Evolutionary conservation across 345 rosid species (phyloP), one percentile per base, ranked within the genome.

Genomic region (Adansonia digitata): DNA sequence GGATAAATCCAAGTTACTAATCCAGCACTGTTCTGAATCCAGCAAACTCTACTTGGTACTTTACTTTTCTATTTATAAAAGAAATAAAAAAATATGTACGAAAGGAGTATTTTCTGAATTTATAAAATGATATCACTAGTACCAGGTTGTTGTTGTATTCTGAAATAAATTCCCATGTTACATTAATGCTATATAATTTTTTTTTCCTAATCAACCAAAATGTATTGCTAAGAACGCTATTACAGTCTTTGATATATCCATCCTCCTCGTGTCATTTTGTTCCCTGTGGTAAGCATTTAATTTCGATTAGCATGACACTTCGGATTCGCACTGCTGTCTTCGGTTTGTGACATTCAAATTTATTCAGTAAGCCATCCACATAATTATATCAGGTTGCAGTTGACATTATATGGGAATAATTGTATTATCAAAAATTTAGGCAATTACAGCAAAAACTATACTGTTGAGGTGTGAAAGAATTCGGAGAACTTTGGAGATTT

Each of bases 1-100:
- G 22, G 84, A 84, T 22, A 79, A 67, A 67, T 81, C 86, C 48
- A 77, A 75, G 40, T 78, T 69, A 48, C 77, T 86, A 29, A 73
- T 86, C 75, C 87, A 75, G 69, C 74, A 69, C 39, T 84, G 89
- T 51, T 77, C 82, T 10, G 84, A 82, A 43, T 75, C 81, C 49
- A 86, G 89, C 59, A 82, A 81, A 79, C 81, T 86, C 63, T 84
- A 84, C 1, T 13, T 43, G 15, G 11, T 24, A 2, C 14, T 8
- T 37, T 10, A 10, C 35, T 8, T 34, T 56, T 56, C 24, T 73
- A 18, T 59, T 57, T 40, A 52, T 13, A 37, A 31, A 49, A 69
- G 57, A 69, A 69, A 4, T 49, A 69, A 49, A 69, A 69, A 49
- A 69, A 51, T 13, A 69, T 18, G 13, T 52, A 15, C 34, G 45